phyloP scores from a whole-genome alignment of 331 rosid genomes.

The Malus hybrid region DNA sequence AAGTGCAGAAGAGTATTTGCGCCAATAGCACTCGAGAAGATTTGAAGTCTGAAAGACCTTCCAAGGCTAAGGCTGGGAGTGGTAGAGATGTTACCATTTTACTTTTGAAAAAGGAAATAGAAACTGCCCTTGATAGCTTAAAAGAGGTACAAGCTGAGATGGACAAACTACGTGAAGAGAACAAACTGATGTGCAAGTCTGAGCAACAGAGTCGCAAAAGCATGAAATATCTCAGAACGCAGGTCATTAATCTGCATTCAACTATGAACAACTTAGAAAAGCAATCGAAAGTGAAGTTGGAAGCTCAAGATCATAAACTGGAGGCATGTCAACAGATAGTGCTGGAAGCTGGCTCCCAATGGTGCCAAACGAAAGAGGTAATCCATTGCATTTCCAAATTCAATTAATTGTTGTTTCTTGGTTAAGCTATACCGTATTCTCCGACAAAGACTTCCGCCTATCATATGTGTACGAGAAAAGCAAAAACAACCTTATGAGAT shows the following conservation, averaged over 20 bases:
- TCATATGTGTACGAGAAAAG: background rate
- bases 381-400: background rate
- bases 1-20: constrained; percentile 17
- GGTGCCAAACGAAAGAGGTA: constrained; percentile 65
- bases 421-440: background rate
- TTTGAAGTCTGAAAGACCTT: constrained; percentile 19
- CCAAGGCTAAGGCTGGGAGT: constrained; percentile 27
- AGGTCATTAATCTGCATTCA: constrained; percentile 50
- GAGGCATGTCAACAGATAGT: constrained; percentile 40
- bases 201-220: constrained; percentile 50
- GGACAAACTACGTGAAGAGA: constrained; percentile 54
- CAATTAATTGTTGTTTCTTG: background rate
- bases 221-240: constrained; percentile 34
- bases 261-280: constrained; percentile 48
- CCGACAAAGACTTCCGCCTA: background rate
- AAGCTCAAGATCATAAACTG: constrained; percentile 39
- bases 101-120: constrained; percentile 80
- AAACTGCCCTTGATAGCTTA: constrained; percentile 72
- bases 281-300: constrained; percentile 46
- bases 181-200: constrained; percentile 46
- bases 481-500: background rate
- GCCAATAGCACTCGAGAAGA: constrained; percentile 6
- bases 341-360: constrained; percentile 47
- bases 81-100: constrained; percentile 54
- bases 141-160: constrained; percentile 76